Conservation (phyloP, 768 basidiomycete genomes). For the Suillus plorans region DNA sequence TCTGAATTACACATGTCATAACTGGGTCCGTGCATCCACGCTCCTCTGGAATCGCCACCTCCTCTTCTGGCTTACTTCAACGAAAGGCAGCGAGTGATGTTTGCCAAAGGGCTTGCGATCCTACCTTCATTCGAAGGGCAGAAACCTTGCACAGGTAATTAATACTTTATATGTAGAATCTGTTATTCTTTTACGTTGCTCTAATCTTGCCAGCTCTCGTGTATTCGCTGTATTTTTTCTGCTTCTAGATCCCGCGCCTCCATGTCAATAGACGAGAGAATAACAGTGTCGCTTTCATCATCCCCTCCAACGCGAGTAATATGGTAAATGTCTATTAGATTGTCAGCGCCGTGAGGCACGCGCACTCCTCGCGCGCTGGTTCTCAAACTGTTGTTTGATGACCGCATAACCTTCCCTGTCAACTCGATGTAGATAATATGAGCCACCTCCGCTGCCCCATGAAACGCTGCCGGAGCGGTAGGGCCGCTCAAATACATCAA, state of each 20-base stretch:
- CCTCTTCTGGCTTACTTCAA: neutral
- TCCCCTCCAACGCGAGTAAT: neutral
- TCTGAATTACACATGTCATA: neutral
- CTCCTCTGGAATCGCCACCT: neutral
- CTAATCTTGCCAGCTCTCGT: neutral
- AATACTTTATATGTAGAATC: neutral
- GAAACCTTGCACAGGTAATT: neutral
- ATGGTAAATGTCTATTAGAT: neutral
- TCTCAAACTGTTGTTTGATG: constrained; percentile 58
- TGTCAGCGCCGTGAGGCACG: constrained; percentile 23
- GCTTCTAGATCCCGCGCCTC: neutral
- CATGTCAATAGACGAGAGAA: neutral
- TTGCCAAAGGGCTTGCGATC: neutral
- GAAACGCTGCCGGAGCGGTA: constrained; percentile 79
- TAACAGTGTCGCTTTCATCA: neutral
- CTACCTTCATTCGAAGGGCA: neutral
- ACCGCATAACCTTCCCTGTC: constrained; percentile 70
- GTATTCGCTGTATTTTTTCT: neutral
- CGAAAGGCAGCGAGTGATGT: neutral
- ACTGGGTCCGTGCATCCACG: neutral
- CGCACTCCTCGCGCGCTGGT: constrained; percentile 32
- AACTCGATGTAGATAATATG: constrained; percentile 75
- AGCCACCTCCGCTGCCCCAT: constrained; percentile 72
- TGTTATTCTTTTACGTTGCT: neutral
- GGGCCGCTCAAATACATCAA: constrained; percentile 66